Conservation (phyloP, 1,284 basidiomycete species). For the Rhodotorula mucilaginosa region DNA sequence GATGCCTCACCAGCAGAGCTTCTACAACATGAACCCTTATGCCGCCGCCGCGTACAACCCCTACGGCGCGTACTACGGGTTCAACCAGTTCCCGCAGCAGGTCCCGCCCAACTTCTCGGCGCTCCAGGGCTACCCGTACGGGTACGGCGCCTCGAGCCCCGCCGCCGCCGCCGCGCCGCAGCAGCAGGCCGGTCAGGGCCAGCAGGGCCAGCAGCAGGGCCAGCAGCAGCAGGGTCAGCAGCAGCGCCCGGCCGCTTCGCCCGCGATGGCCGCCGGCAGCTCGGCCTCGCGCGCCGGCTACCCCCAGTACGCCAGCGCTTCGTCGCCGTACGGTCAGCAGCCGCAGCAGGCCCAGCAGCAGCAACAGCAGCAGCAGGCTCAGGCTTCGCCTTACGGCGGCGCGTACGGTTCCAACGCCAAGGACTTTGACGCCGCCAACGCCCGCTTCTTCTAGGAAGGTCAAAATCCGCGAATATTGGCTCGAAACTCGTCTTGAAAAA, state of each 20-base stretch:
- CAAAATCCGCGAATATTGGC: neutral
- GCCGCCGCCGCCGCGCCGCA: neutral
- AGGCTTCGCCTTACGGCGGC: conserved; percentile 5
- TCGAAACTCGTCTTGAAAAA: too few species aligned
- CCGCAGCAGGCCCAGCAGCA: conserved; percentile 13
- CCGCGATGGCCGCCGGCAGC: neutral
- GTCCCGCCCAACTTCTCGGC: conserved; percentile 38
- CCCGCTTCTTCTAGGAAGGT: conserved; percentile 16
- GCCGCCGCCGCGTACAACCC: conserved; percentile 24
- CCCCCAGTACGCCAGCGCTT: neutral
- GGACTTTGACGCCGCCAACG: conserved; percentile 10
- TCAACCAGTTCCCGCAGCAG: conserved; percentile 36
- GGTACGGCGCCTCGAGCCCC: conserved; percentile 21
- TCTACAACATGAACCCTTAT: conserved; percentile 16
- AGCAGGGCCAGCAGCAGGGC: conserved; percentile 27
- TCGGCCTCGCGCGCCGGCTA: conserved; percentile 4
- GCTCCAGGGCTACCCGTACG: conserved; percentile 24
- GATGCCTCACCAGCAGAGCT: conserved; percentile 24
- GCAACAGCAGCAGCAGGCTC: conserved; percentile 11
- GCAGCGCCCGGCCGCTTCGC: conserved; percentile 6
- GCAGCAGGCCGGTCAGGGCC: conserved; percentile 7
- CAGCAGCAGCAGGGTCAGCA: conserved; percentile 14
- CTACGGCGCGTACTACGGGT: conserved; percentile 33
- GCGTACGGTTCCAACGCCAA: conserved; percentile 19
- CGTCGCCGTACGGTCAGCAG: conserved; percentile 4